Evolutionary conservation across 257 asterid genomes (phyloP).

Genomic region (Galeopsis tetrahit): DNA sequence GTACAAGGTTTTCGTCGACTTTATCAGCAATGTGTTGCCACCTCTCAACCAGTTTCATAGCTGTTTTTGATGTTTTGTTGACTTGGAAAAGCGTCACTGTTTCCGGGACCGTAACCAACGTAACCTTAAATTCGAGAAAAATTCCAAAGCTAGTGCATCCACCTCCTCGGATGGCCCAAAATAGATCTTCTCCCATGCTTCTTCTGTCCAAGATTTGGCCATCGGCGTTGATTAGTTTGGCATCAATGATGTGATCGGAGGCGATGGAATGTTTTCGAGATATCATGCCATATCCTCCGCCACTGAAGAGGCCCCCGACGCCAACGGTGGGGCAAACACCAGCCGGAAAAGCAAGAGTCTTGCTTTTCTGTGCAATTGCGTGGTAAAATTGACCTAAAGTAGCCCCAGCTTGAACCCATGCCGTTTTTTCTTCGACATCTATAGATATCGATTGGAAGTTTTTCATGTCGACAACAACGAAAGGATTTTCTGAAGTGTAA

Average conservation of each 20-base stretch:
- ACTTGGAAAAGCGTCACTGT: neutral
- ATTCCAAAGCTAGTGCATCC: neutral
- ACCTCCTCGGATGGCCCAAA: constrained; percentile 7
- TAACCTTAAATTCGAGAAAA: neutral
- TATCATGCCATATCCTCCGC: constrained; percentile 37
- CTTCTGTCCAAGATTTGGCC: neutral
- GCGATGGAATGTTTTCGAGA: constrained; percentile 32
- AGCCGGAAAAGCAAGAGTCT: constrained; percentile 27
- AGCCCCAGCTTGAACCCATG: constrained; percentile 23
- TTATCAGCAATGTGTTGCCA: neutral
- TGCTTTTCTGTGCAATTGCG: constrained; percentile 15
- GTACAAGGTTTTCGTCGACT: neutral
- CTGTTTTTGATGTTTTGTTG: neutral
- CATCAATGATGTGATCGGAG: constrained; percentile 1
- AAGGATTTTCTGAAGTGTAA: constrained; percentile 22
- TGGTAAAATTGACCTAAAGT: constrained; percentile 29
- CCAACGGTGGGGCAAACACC: constrained; percentile 18
- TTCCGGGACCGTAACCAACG: neutral
- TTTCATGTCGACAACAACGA: constrained; percentile 30
- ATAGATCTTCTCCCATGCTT: constrained; percentile 27
- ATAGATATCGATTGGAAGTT: constrained; percentile 10
- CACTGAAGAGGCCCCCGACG: constrained; percentile 4
- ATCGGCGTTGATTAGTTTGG: neutral
- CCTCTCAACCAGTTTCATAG: neutral
- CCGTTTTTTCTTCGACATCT: neutral